These are phyloP conservation scores for Uromyces viciae-fabae DNA, from an alignment of 1,284 basidiomycete species.

Conservation along the genomic window DNA sequence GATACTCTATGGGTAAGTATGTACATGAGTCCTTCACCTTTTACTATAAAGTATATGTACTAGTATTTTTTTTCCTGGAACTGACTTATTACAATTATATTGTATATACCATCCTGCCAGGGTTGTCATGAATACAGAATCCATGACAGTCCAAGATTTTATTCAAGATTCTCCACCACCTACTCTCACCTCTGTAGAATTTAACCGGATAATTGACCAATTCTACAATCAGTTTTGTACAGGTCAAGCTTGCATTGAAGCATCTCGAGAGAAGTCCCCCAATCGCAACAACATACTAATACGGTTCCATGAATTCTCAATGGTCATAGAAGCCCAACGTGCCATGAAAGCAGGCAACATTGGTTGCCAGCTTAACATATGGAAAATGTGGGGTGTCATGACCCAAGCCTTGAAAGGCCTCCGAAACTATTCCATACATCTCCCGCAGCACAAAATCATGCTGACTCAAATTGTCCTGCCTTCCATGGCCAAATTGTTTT, in stretches of 20 bases:
- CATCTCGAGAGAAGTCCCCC: background rate
- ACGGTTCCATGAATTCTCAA: background rate
- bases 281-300: background rate
- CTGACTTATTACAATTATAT: too few relatives aligned
- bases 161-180: too few relatives aligned
- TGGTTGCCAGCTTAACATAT: background rate
- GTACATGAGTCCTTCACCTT: too few relatives aligned
- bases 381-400: constrained; percentile 10
- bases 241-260: background rate
- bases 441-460: background rate
- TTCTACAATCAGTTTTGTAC: background rate
- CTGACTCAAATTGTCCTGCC: background rate
- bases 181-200: too few relatives aligned
- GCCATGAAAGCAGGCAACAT: background rate
- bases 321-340: background rate
- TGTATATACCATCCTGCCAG: too few relatives aligned
- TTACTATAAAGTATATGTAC: too few relatives aligned
- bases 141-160: too few relatives aligned
- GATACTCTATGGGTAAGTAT: too few relatives aligned
- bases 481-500: background rate
- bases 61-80: too few relatives aligned
- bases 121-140: too few relatives aligned
- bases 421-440: background rate
- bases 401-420: background rate
- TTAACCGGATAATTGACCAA: too few relatives aligned